phyloP scores from a whole-genome alignment of 805 yeast genomes.

The Metschnikowia rubicola region DNA sequence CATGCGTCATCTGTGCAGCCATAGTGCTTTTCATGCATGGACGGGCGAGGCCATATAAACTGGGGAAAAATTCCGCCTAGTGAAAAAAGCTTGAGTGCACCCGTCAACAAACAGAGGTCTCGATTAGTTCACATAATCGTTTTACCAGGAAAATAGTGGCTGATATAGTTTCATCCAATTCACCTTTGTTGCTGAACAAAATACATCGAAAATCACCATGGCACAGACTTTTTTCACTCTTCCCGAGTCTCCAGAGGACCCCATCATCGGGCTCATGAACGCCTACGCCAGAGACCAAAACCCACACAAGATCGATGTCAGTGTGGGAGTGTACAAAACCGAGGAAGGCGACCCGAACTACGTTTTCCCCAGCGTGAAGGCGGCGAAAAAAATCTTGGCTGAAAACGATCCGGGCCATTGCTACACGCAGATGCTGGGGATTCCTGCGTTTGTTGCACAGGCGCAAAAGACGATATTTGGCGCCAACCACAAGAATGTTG shows the following conservation, averaged over 20 bases:
- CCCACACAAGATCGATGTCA: conserved; percentile 38
- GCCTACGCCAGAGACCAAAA: conserved; percentile 22
- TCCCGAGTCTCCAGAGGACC: conserved; percentile 14
- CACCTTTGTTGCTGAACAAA: neutral
- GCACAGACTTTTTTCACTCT: conserved; percentile 9
- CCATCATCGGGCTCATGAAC: conserved; percentile 17
- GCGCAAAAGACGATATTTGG: conserved; percentile 40
- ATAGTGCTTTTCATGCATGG: conserved; percentile 4
- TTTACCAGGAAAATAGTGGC: neutral
- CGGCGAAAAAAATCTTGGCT: conserved; percentile 32
- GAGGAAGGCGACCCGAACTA: conserved; percentile 32
- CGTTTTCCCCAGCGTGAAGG: conserved; percentile 36
- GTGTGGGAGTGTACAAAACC: conserved; percentile 46
- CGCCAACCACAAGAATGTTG: conserved; percentile 25
- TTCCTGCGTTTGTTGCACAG: conserved; percentile 32
- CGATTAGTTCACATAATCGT: too few species aligned
- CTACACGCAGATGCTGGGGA: conserved; percentile 42
- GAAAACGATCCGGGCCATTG: conserved; percentile 41
- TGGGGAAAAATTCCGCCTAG: neutral
- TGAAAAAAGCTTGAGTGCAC: too few species aligned
- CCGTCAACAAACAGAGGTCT: too few species aligned
- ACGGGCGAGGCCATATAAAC: conserved; percentile 4
- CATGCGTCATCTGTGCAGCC: conserved; percentile 1
- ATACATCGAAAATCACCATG: neutral
- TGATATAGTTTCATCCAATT: neutral